Evolutionary conservation across 2,329 filamentous ascomycete genomes (phyloP).

Genomic region (Thermoascus crustaceus): DNA sequence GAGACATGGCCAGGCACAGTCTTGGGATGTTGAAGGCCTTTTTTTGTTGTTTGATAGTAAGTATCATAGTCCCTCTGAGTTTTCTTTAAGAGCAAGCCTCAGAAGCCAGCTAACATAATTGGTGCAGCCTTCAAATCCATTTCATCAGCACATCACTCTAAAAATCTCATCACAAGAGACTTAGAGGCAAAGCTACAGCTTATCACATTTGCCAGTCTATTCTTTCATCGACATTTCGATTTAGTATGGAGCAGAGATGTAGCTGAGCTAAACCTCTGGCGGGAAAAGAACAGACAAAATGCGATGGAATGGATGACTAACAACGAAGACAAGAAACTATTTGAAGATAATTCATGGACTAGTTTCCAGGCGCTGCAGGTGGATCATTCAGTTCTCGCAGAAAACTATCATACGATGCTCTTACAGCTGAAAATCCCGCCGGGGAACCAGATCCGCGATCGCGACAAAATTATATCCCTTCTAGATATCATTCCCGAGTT

Average conservation of each 20-base stretch:
- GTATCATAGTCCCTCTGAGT: too few species aligned
- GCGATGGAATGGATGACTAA: too few species aligned
- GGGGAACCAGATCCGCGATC: constrained; percentile 13
- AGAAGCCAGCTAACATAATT: too few species aligned
- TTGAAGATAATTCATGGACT: too few species aligned
- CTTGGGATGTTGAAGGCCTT: constrained; percentile 15
- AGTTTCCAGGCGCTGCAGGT: too few species aligned
- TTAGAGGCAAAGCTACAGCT: constrained; percentile 42
- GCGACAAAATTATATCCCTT: constrained; percentile 19
- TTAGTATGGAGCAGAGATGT: constrained; percentile 2
- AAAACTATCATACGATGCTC: constrained; percentile 17
- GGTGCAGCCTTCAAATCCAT: constrained; percentile 35
- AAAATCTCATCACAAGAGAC: constrained; percentile 26
- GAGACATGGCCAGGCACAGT: constrained; percentile 3
- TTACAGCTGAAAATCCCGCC: constrained; percentile 20
- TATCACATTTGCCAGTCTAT: constrained; percentile 39
- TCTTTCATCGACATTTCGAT: constrained; percentile 32
- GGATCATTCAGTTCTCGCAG: constrained; percentile 12
- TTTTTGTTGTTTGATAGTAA: constrained; percentile 21
- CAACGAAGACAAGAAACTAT: too few species aligned
- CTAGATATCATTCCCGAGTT: constrained; percentile 41
- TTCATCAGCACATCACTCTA: constrained; percentile 34
- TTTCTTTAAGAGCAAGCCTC: too few species aligned
- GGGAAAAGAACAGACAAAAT: too few species aligned
- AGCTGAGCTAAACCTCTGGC: too few species aligned